A percentile compares a stretch with the other conserved stretches of the same genome.
Conservation (phyloP, 2,329 filamentous ascomycete species). For the Exophiala mesophila region DNA sequence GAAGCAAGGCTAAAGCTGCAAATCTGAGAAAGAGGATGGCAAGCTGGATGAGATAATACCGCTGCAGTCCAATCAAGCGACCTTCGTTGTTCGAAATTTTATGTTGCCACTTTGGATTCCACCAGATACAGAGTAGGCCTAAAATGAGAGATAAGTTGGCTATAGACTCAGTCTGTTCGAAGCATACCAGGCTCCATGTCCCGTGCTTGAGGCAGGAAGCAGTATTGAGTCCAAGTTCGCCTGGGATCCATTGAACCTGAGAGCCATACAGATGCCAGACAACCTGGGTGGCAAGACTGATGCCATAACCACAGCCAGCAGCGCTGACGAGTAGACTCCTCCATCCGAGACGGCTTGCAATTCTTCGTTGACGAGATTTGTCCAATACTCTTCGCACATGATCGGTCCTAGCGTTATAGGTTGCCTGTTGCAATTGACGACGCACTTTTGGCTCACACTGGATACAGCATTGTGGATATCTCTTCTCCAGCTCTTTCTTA, state of each 20-base stretch:
- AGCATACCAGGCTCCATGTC: slow-evolving; percentile 12
- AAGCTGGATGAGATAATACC: slow-evolving; percentile 46
- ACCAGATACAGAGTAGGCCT: slow-evolving; percentile 44
- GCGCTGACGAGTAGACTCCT: slow-evolving; percentile 39
- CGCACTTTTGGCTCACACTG: slow-evolving; percentile 72
- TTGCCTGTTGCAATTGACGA: slow-evolving; percentile 62
- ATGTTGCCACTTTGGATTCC: slow-evolving; percentile 44
- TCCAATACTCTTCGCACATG: slow-evolving; percentile 71
- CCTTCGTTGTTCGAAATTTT: slow-evolving; percentile 41
- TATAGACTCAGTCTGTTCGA: slow-evolving; percentile 14
- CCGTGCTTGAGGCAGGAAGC: slow-evolving; percentile 8
- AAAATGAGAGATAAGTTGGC: slow-evolving; percentile 34
- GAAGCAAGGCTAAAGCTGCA: slow-evolving; percentile 39
- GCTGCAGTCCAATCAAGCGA: slow-evolving; percentile 37
- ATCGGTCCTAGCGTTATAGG: slow-evolving; percentile 80
- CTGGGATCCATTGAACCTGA: slow-evolving; percentile 20
- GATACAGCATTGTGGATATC: slow-evolving; percentile 84
- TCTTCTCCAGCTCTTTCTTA: slow-evolving; percentile 66
- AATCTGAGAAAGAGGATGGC: slow-evolving; percentile 42
- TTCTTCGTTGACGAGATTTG: slow-evolving; percentile 44
- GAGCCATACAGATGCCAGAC: slow-evolving; percentile 38
- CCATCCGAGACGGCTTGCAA: slow-evolving; percentile 38
- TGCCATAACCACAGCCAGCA: slow-evolving; percentile 41
- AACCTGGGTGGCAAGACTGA: slow-evolving; percentile 41
- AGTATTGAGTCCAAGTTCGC: not conserved